A percentile compares a stretch with the other conserved stretches of the same genome.
Evolutionary conservation across 1,284 basidiomycete species (phyloP).

Genomic region (Puccinia coronata): DNA sequence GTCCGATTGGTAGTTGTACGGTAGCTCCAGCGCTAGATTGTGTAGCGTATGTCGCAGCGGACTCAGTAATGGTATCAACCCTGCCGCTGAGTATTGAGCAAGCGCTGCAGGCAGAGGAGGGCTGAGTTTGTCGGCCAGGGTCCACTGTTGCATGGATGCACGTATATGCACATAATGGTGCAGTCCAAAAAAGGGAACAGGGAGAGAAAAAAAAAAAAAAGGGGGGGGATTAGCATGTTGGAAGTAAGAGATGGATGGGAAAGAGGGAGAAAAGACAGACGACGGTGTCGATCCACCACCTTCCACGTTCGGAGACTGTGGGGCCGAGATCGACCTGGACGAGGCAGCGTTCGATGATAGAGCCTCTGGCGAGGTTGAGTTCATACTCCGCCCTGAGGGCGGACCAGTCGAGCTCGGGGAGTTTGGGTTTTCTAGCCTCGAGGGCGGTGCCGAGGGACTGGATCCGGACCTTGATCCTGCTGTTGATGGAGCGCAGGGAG

Average conservation of each 20-base stretch:
- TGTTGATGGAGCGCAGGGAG: constrained; percentile 29
- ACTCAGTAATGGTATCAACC: constrained; percentile 28
- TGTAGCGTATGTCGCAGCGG: constrained; percentile 23
- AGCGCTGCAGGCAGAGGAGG: constrained; percentile 43
- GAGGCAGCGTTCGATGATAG: constrained; percentile 46
- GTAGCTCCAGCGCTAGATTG: not conserved
- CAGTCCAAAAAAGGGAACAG: not conserved
- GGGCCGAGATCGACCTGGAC: constrained; percentile 42
- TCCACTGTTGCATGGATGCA: constrained; percentile 32
- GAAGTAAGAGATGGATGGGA: too few relatives aligned
- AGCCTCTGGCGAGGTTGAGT: constrained; percentile 34
- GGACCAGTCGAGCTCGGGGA: constrained; percentile 26
- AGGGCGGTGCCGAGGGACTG: not conserved
- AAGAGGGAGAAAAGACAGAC: constrained; percentile 26
- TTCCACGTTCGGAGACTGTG: not conserved
- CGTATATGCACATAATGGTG: too few relatives aligned
- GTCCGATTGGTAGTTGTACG: constrained; percentile 1
- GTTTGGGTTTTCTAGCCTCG: not conserved
- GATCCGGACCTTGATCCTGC: constrained; percentile 14
- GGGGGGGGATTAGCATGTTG: too few relatives aligned
- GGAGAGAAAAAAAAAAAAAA: too few relatives aligned
- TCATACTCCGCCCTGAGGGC: constrained; percentile 32
- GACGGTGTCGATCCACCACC: constrained; percentile 38
- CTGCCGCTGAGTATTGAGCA: constrained; percentile 28
- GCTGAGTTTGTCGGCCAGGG: constrained; percentile 42